Conservation (phyloP, 164 flowering plant species). For the Magnolia kwangsiensis region DNA sequence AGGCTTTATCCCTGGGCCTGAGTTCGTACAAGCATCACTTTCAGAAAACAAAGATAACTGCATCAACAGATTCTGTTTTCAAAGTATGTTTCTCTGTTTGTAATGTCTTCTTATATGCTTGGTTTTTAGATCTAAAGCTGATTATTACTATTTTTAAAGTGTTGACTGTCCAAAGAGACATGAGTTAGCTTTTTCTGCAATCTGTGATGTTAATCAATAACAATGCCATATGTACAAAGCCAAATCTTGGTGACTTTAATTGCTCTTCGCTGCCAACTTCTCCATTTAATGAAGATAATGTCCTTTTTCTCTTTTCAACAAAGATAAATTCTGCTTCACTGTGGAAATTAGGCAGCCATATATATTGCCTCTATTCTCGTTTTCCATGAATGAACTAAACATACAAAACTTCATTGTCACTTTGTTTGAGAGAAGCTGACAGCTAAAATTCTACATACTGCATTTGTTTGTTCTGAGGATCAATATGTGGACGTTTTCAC, state of each 20-base stretch:
- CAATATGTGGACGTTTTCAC: too few species aligned
- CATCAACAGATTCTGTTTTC: constrained; percentile 14
- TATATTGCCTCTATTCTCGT: too few species aligned
- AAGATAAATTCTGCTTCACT: too few species aligned
- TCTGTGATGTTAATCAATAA: not conserved
- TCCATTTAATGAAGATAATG: not conserved
- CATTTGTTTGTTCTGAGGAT: too few species aligned
- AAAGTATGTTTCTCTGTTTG: constrained; percentile 13
- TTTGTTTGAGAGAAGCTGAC: too few species aligned
- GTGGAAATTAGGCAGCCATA: too few species aligned
- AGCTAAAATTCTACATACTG: too few species aligned
- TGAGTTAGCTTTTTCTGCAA: not conserved
- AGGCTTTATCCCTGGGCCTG: constrained; percentile 25
- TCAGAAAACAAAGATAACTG: constrained; percentile 16
- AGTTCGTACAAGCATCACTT: constrained; percentile 22
- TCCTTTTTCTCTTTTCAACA: too few species aligned
- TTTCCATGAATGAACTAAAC: too few species aligned
- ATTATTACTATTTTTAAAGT: not conserved
- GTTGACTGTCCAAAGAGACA: not conserved
- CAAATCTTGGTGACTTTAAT: not conserved
- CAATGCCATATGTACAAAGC: not conserved
- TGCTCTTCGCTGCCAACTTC: not conserved
- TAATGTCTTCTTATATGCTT: not conserved
- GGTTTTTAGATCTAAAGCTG: not conserved
- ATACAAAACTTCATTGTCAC: too few species aligned